These are phyloP conservation scores for Lonicera japonica DNA, from an alignment of 129 eudicot species.

Conservation along the genomic window DNA sequence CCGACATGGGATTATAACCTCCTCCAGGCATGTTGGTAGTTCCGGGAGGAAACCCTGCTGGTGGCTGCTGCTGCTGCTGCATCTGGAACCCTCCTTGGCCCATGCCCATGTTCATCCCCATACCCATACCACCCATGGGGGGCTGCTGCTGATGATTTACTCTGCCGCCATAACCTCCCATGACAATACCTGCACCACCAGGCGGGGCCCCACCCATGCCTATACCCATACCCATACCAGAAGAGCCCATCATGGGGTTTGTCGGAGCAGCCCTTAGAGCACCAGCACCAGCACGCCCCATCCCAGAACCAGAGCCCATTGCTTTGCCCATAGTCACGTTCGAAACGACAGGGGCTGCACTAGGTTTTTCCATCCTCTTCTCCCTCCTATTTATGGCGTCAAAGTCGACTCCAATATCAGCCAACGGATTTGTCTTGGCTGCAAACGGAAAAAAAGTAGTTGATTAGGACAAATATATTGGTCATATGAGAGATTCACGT, in stretches of 20 bases:
- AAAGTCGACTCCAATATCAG: conserved; percentile 91
- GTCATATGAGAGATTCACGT: too few relatives aligned
- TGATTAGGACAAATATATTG: too few relatives aligned
- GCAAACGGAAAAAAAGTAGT: conserved; percentile 31
- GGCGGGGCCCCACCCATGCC: conserved; percentile 54
- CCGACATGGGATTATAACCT: conserved; percentile 70
- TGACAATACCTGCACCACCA: conserved; percentile 31
- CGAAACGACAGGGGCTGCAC: conserved; percentile 44
- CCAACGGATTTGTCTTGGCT: conserved; percentile 84
- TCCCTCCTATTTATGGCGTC: conserved; percentile 93
- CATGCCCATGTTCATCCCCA: conserved; percentile 42
- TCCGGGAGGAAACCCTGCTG: conserved; percentile 51
- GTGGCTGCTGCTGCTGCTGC: conserved; percentile 34
- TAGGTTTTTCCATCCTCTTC: conserved; percentile 89
- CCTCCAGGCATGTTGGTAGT: conserved; percentile 44
- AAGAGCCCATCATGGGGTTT: conserved; percentile 62
- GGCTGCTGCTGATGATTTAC: conserved; percentile 35
- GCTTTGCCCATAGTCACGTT: conserved; percentile 92
- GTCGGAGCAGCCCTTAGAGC: conserved; percentile 53
- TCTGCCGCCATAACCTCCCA: conserved; percentile 52
- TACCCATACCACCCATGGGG: conserved; percentile 26
- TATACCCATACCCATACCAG: conserved; percentile 46
- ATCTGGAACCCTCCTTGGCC: conserved; percentile 46
- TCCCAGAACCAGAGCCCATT: conserved; percentile 98
- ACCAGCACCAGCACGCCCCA: conserved; percentile 84